These are phyloP conservation scores for Leccinum longicurvipes DNA, from an alignment of 768 basidiomycete species.

Conservation along the genomic window DNA sequence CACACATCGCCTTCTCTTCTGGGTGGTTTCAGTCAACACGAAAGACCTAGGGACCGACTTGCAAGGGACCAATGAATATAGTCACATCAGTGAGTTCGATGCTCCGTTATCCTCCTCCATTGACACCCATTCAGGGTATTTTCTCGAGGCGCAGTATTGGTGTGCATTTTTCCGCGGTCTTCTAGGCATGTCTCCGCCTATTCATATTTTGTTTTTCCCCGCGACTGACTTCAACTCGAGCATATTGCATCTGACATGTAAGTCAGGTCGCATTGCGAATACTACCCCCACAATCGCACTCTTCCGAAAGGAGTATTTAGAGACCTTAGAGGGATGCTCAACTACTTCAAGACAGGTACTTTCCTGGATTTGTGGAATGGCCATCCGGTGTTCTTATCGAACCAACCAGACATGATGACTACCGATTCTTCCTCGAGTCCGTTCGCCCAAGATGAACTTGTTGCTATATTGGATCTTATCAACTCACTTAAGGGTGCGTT, in stretches of 20 bases:
- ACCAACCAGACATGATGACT: conserved; percentile 11
- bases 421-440: conserved; percentile 17
- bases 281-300: conserved; percentile 5
- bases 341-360: conserved; percentile 12
- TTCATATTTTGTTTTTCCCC: neutral
- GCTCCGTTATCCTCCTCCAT: neutral
- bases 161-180: neutral
- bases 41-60: neutral
- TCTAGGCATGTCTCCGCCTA: neutral
- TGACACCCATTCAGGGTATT: conserved; percentile 9
- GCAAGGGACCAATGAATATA: conserved; percentile 4
- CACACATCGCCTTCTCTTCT: conserved; percentile 14
- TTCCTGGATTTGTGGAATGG: neutral
- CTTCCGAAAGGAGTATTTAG: conserved; percentile 5
- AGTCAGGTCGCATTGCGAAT: conserved; percentile 17
- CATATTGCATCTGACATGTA: neutral
- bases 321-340: conserved; percentile 15
- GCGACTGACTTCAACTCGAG: neutral
- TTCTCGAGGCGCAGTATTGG: conserved; percentile 14
- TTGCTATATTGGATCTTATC: conserved; percentile 11
- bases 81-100: conserved; percentile 13
- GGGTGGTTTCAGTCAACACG: conserved; percentile 3
- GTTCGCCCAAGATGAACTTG: conserved; percentile 11
- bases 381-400: neutral
- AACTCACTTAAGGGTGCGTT: conserved; percentile 12